Conservation (phyloP, 1,139 yeast species). For the Candida gigantensis region DNA sequence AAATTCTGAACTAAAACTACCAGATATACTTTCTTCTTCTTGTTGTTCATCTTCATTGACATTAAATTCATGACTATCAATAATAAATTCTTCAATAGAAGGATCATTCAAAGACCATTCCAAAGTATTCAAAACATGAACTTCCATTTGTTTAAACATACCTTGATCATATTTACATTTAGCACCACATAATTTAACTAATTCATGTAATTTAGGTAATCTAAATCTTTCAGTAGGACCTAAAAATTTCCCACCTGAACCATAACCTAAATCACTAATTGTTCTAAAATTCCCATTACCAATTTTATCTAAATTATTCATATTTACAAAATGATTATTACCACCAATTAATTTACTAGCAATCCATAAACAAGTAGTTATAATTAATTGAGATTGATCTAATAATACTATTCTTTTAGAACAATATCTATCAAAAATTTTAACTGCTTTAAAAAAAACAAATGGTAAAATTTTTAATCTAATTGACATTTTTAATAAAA, state of each 20-base stretch:
- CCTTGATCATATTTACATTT: conserved; percentile 58
- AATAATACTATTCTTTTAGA: conserved; percentile 61
- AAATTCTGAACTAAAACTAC: conserved; percentile 25
- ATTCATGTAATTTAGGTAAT: conserved; percentile 62
- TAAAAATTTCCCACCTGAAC: conserved; percentile 57
- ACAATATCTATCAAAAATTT: conserved; percentile 65
- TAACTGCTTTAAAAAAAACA: conserved; percentile 58
- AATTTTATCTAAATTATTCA: conserved; percentile 29
- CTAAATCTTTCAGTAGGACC: conserved; percentile 71
- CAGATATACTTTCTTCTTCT: conserved; percentile 1
- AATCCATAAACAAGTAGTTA: conserved; percentile 68
- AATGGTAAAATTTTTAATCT: conserved; percentile 61
- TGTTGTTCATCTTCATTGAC: conserved; percentile 12
- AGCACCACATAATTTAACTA: conserved; percentile 62
- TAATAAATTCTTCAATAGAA: conserved; percentile 52
- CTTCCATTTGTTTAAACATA: conserved; percentile 59
- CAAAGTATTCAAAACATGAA: conserved; percentile 57
- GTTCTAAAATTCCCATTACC: conserved; percentile 26
- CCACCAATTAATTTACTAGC: conserved; percentile 69
- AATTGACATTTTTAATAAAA: conserved; percentile 57
- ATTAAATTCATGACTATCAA: conserved; percentile 34
- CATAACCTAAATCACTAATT: conserved; percentile 46
- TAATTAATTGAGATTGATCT: conserved; percentile 63
- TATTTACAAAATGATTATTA: conserved; percentile 64
- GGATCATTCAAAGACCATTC: conserved; percentile 66